Evolutionary conservation across 2,329 filamentous ascomycete genomes (phyloP).

Genomic region (Leptodontidium sp.): DNA sequence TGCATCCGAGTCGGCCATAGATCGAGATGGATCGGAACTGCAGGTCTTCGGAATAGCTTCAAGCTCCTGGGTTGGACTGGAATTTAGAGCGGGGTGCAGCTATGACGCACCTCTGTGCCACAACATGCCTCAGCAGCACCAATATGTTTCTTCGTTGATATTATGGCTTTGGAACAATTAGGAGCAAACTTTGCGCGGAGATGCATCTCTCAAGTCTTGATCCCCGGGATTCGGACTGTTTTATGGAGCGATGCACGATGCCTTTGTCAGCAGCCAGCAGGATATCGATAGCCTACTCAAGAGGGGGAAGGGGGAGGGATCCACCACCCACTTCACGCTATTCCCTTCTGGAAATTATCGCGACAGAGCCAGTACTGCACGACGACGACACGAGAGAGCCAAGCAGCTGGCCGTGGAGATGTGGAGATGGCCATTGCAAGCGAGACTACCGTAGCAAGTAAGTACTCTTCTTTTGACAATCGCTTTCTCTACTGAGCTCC

Average conservation of each 20-base stretch:
- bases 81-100: not conserved
- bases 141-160: not conserved
- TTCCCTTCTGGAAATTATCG: not conserved
- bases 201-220: not conserved
- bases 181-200: not conserved
- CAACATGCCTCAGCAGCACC: not conserved
- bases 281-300: slow-evolving; percentile 15
- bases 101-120: not conserved
- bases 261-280: slow-evolving; percentile 14
- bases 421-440: not conserved
- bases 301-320: too few species aligned
- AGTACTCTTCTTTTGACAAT: not conserved
- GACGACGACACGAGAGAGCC: too few species aligned
- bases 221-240: not conserved
- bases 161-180: too few species aligned
- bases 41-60: not conserved
- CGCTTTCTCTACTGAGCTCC: not conserved
- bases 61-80: not conserved
- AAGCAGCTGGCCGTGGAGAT: too few species aligned
- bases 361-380: too few species aligned
- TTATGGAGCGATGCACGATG: not conserved
- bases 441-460: too few species aligned
- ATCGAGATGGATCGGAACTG: slow-evolving; percentile 2
- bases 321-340: too few species aligned
- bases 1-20: not conserved